Evolutionary conservation across 2,329 filamentous ascomycete species (phyloP), one percentile per base, ranked within the genome.

Genomic region (Hypocreales sp.): DNA sequence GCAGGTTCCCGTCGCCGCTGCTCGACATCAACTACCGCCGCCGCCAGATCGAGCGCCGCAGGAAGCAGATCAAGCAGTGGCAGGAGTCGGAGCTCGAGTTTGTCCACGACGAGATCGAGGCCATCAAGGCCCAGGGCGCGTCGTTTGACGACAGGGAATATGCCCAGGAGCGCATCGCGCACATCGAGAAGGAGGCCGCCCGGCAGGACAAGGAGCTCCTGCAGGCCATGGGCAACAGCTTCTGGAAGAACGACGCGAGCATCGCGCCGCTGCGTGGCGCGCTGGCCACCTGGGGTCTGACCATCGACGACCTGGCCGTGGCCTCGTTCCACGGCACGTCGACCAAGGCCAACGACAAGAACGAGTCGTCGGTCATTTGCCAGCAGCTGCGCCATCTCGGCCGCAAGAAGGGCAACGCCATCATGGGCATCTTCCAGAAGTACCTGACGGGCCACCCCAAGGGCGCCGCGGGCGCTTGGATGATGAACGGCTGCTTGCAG

Each of bases 321-420:
- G 87, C 90, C 11, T 95, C 90, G 10, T 95, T 95, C 81, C 90
- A 98, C 63, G 90, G 90, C 46, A 98, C 90, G 22, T 95, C 90
- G 1, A 98, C 90, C 39, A 84, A 92, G 50, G 90, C 90, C 41
- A 98, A 98, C 55, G 90, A 98, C 65, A 95, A 95, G 76, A 98
- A 98, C 58, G 90, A 98, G 56, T 95, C 90, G 12, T 86, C 86
- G 29, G 90, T 94, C 47, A 79, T 98, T 44, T 94, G 87, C 65
- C 75, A 94, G 54, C 92, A 98, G 60, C 73, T 98, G 56, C 76
- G 77, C 42, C 92, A 98, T 50, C 76, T 98, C 28, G 90, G 90
- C 39, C 81, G 90, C 44, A 79, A 77, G 58, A 94, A 94, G 74
- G 90, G 92, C 46, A 98, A 98, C 47, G 86, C 90, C 18, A 66